These are phyloP conservation scores for Agrocybe chaxingu DNA, from an alignment of 768 basidiomycete species.

Conservation along the genomic window DNA sequence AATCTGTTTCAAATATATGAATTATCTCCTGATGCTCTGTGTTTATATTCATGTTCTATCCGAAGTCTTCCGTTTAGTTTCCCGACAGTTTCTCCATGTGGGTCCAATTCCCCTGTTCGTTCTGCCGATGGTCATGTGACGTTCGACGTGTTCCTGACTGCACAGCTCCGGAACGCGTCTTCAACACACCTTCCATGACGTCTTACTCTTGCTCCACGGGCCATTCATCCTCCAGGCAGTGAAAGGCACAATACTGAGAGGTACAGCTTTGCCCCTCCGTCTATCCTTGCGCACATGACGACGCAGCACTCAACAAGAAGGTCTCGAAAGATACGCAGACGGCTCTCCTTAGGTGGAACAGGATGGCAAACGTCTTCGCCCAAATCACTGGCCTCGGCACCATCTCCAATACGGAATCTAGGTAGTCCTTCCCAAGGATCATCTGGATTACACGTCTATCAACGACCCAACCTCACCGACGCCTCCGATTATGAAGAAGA, in stretches of 20 bases:
- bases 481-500: constrained; percentile 29
- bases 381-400: constrained; percentile 23
- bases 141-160: background rate
- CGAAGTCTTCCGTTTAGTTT: too few relatives aligned
- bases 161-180: background rate
- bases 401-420: constrained; percentile 16
- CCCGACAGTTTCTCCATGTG: background rate
- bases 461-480: constrained; percentile 22
- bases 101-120: background rate
- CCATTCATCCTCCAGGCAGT: background rate
- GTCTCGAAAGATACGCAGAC: constrained; percentile 27
- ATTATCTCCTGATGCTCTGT: too few relatives aligned
- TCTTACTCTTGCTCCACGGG: background rate
- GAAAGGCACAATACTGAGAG: background rate
- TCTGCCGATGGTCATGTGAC: background rate
- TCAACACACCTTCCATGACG: background rate
- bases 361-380: constrained; percentile 22
- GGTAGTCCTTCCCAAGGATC: constrained; percentile 23
- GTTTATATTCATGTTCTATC: too few relatives aligned
- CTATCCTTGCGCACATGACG: constrained; percentile 5
- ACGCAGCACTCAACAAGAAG: constrained; percentile 20
- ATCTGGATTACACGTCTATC: constrained; percentile 14
- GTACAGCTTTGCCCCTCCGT: background rate
- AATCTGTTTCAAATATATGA: too few relatives aligned
- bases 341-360: constrained; percentile 27